Percentiles rank a stretch among this genome's conserved stretches.
These are phyloP conservation scores for Citrus mangshanensis DNA, from an alignment of 345 rosid genomes.

Conservation along the genomic window DNA sequence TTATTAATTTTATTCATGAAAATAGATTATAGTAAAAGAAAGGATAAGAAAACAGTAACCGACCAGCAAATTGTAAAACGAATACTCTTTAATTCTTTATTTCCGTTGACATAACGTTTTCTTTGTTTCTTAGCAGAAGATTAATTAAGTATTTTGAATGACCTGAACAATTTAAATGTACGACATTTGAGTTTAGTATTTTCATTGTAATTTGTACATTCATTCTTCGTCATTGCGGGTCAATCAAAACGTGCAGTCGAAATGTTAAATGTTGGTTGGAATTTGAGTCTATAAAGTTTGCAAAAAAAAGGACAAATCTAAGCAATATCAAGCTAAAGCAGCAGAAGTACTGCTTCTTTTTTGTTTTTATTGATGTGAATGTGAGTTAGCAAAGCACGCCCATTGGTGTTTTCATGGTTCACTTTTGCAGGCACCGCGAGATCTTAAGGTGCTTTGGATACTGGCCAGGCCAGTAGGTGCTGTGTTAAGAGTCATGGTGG, in stretches of 20 bases:
- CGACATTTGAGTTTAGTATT: not conserved
- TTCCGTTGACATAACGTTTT: no score
- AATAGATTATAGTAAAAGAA: no score
- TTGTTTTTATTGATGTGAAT: not conserved
- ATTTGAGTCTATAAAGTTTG: slow-evolving; percentile 1
- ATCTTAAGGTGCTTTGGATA: slow-evolving; percentile 5
- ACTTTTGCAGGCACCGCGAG: slow-evolving; percentile 6
- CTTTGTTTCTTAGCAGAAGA: no score
- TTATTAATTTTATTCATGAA: no score
- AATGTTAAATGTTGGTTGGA: not conserved
- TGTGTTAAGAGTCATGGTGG: slow-evolving; percentile 1
- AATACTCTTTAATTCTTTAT: no score
- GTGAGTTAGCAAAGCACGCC: not conserved
- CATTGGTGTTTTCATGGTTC: not conserved
- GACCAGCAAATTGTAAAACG: no score
- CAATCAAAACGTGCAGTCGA: not conserved
- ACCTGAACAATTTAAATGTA: no score
- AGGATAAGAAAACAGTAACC: no score
- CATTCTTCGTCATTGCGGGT: not conserved
- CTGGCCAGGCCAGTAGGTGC: not conserved
- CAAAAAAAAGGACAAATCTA: not conserved
- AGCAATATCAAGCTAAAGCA: not conserved
- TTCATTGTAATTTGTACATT: not conserved
- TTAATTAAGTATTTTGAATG: no score
- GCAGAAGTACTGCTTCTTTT: not conserved